Base-by-base conservation (phyloP, 306 rosid species). In the Castanopsis chinensis region DNA sequence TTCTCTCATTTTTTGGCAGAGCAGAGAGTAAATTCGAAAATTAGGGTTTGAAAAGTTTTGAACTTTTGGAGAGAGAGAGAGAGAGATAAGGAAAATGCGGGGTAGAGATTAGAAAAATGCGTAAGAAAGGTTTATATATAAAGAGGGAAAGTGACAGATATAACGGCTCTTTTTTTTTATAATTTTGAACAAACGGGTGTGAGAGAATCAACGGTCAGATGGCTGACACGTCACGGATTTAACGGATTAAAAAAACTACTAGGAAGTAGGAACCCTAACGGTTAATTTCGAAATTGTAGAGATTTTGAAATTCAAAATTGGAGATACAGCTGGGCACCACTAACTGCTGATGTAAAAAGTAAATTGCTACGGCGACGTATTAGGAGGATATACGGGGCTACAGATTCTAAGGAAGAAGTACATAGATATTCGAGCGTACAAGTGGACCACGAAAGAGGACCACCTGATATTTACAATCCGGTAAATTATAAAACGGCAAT, bases 1-100 rank as follows among this genome's bases (percentile, higher is more conserved):
- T 37, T 85, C 88, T 17, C 85, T 71, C 88, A 85, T 85, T 53
- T 81, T 81, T 27, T 0, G 11, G 30, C 2, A 27, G 41, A 28
- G 33, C 12, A 41, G 53, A 49, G 53, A 11, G 53, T 4, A 17
- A 49, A 11, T 49, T 49, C 17, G 53, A 49, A 49, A 10, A 10
- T 49, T 25, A 15, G 41, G 25, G 37, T 73, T n/a, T 25, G 18
- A 18, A 6, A 1, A 58, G 69, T 41, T 49, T 49, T 13, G 53
- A 49, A 49, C 53, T 49, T 49, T 5, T 17, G 13, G 11, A 0
- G n/a, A 28, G 35, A 63, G 5, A 59, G 27, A 19, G 58, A 68
- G 28, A 54, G 10, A 15, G 25, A 43, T 1, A 6, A 8, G 1
- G 17, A 27, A 25, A 10, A 18, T 1, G 15, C 32, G 35, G 23